Percentiles rank a stretch among this genome's conserved stretches.
phyloP scores from a whole-genome alignment of 2,329 filamentous ascomycete genomes.

The Grosmannia huntii region DNA sequence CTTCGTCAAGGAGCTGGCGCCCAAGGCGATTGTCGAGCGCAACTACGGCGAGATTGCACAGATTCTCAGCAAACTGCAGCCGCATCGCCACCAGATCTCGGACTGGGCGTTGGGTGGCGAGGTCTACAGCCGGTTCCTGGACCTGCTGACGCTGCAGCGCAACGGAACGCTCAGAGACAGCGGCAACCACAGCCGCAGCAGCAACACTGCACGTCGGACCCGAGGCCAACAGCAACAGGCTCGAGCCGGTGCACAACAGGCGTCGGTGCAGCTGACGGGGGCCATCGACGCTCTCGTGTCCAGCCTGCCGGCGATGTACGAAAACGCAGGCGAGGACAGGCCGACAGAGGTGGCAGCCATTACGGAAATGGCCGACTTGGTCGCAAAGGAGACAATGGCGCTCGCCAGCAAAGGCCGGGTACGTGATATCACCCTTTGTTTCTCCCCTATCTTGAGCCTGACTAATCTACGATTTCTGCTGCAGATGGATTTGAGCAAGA shows the following conservation, averaged over 20 bases:
- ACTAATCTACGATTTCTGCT: slow-evolving; percentile 18
- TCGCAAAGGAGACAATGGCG: slow-evolving; percentile 53
- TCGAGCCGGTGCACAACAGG: slow-evolving; percentile 8
- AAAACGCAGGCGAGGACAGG: slow-evolving; percentile 23
- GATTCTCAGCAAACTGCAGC: slow-evolving; percentile 60
- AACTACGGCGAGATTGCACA: slow-evolving; percentile 47
- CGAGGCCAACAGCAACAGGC: slow-evolving; percentile 12
- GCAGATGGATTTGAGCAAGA: slow-evolving; percentile 30
- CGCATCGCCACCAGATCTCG: slow-evolving; percentile 45
- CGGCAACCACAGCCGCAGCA: slow-evolving; percentile 21
- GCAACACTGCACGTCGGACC: slow-evolving; percentile 6
- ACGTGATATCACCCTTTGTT: slow-evolving; percentile 16
- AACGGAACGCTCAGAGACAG: slow-evolving; percentile 14
- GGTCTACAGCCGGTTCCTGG: slow-evolving; percentile 56
- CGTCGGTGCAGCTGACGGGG: slow-evolving; percentile 19
- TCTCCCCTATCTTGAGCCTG: not conserved
- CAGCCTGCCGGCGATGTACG: slow-evolving; percentile 42
- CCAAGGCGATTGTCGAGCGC: slow-evolving; percentile 66
- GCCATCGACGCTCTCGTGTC: slow-evolving; percentile 44
- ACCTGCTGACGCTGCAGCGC: slow-evolving; percentile 30
- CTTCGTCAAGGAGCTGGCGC: slow-evolving; percentile 69
- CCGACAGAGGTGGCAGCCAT: slow-evolving; percentile 56
- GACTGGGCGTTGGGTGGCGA: slow-evolving; percentile 72
- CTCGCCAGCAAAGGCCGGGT: slow-evolving; percentile 43
- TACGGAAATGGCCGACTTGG: slow-evolving; percentile 66